Evolutionary conservation across 352 stramenopile species (phyloP).

Genomic region (Phytophthora cactorum): DNA sequence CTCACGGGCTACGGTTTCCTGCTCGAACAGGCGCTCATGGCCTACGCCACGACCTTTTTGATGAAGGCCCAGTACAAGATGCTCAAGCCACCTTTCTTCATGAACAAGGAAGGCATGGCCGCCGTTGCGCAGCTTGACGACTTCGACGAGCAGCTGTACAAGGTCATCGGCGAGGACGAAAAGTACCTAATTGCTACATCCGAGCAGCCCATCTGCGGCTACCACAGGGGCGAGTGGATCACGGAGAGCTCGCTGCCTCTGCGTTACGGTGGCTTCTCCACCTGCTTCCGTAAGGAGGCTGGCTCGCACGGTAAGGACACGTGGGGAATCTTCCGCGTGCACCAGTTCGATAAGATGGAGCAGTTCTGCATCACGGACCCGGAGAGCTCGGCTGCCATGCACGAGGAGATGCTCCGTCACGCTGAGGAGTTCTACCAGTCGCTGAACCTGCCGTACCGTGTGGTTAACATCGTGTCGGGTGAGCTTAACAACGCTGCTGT

Average conservation of each 20-base stretch:
- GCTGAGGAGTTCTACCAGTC: constrained; percentile 99
- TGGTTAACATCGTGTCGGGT: constrained; percentile 99
- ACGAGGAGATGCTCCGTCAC: constrained; percentile 91
- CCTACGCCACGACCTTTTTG: constrained; percentile 98
- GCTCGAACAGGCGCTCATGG: constrained; percentile 99
- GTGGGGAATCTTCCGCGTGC: constrained; percentile 99
- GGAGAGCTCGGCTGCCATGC: constrained; percentile 93
- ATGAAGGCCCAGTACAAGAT: constrained; percentile 96
- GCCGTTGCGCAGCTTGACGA: constrained; percentile 99
- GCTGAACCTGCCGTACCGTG: constrained; percentile 98
- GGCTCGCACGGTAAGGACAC: constrained; percentile 99
- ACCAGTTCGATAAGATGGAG: constrained; percentile 99
- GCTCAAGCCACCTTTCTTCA: constrained; percentile 99
- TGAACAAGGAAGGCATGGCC: constrained; percentile 99
- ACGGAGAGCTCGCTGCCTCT: constrained; percentile 82
- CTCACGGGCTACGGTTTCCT: constrained; percentile 98
- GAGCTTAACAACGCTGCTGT: constrained; percentile 99
- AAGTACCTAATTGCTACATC: constrained; percentile 99
- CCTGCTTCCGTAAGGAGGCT: constrained; percentile 99
- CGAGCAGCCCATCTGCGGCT: constrained; percentile 99
- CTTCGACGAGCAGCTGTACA: constrained; percentile 99
- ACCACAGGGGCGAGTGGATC: constrained; percentile 95
- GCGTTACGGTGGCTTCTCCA: constrained; percentile 96
- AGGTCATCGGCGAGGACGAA: constrained; percentile 96
- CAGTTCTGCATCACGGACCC: constrained; percentile 98